Conservation (phyloP, 2,329 filamentous ascomycete genomes). For the Septoria linicola region DNA sequence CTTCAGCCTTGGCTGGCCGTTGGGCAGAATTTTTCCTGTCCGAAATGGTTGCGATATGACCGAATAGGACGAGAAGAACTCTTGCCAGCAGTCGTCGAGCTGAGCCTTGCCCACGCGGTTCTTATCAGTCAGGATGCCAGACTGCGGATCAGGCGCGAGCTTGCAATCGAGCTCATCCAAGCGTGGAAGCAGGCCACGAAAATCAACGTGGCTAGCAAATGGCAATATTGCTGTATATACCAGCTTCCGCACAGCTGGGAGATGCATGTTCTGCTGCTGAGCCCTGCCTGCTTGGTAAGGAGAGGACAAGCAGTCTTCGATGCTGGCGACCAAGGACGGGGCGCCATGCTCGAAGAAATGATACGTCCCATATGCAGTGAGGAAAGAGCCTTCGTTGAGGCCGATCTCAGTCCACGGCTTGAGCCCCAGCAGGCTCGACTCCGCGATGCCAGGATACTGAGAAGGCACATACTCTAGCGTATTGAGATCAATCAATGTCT, state of each 20-base stretch:
- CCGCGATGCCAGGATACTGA: conserved; percentile 25
- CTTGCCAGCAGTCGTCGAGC: conserved; percentile 38
- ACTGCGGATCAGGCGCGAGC: conserved; percentile 44
- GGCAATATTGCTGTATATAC: conserved; percentile 39
- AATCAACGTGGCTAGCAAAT: conserved; percentile 34
- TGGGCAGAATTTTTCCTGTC: conserved; percentile 15
- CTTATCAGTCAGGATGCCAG: conserved; percentile 41
- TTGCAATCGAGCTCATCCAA: conserved; percentile 40
- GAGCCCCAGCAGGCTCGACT: conserved; percentile 53
- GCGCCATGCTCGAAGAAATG: conserved; percentile 67
- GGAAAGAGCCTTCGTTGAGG: conserved; percentile 73
- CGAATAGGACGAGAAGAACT: conserved; percentile 32
- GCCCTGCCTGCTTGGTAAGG: background rate
- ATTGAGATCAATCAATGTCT: conserved; percentile 8
- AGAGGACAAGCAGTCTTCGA: conserved; percentile 25
- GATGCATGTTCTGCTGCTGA: background rate
- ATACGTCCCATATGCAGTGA: conserved; percentile 68
- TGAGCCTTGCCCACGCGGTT: conserved; percentile 44
- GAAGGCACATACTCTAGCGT: conserved; percentile 16
- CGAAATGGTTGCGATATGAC: conserved; percentile 19
- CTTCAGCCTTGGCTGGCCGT: conserved; percentile 23
- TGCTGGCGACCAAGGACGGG: conserved; percentile 34
- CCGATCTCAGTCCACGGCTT: conserved; percentile 64
- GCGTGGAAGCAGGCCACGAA: conserved; percentile 28
- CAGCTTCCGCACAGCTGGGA: conserved; percentile 18